Base-by-base conservation (phyloP, 345 rosid genomes). In the Alliaria petiolata region DNA sequence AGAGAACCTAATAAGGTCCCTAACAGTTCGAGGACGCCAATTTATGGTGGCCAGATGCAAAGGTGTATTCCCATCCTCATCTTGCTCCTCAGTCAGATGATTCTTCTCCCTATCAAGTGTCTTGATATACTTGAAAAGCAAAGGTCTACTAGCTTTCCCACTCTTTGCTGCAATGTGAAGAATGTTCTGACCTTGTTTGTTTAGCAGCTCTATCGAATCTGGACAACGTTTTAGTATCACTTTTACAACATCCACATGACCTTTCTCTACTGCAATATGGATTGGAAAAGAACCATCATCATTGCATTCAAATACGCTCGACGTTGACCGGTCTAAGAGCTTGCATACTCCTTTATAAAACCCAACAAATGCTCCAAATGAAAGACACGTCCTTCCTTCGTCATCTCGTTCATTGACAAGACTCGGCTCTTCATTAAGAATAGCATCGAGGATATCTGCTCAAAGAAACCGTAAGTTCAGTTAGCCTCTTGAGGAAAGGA, bases 11-110 rank as follows among this genome's bases (percentile, higher is more conserved):
- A 44, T 45, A 45, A 16, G 43, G 9, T n/a, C n/a, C n/a, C n/a
- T n/a, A n/a, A n/a, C n/a, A n/a, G n/a, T n/a, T n/a, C n/a, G n/a
- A n/a, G n/a, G n/a, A n/a, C n/a, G n/a, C 60, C 40, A 70, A 0
- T 49, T 15, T 26, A 58, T 59, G 55, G 74, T 28, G 15, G 75
- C 75, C 0, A 70, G 40, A 30, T 70, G 75, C 31, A 60, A 2
- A 40, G 76, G 76, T 51, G 76, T 71, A 42, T 71, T 62, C 44
- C 76, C 76, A 52, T 60, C 52, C 45, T 13, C 26, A 20, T 71
- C 76, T 59, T 70, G 61, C 38, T 55, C n/a, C n/a, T n/a, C n/a
- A n/a, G n/a, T n/a, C n/a, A n/a, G n/a, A n/a, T n/a, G n/a, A n/a
- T n/a, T n/a, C n/a, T n/a, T n/a, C n/a, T n/a, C n/a, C n/a, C n/a